Base-by-base conservation (phyloP, 2,329 filamentous ascomycete species). In the Torrubiellomyces zombiae region DNA sequence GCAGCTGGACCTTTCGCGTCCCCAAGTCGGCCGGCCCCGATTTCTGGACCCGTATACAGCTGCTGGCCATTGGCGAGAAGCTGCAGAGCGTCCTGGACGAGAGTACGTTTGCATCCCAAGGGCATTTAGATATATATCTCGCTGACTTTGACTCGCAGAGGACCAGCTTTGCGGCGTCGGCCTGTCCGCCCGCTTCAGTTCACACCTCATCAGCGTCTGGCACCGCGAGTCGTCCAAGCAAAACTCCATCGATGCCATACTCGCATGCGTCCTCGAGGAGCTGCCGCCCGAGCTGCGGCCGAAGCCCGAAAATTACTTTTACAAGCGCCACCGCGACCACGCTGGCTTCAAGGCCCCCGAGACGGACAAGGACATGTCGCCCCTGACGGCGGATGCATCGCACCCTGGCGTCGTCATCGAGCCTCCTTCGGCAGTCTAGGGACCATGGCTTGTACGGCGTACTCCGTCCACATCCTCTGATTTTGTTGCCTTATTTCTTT, bases 1-100 rank as follows among this genome's bases (percentile, higher is more conserved):
- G 86, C 24, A 77, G 78, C 47, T 94, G 82, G 82, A 91, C 82
- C 13, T 92, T 95, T 53, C 74, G 85, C 25, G 75, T 94, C 21
- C 73, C 75, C 34, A 93, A 92, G 58, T 63, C 60, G 32, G 63
- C 67, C 18, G 70, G 69, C 5, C 67, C 71, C 3, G 75, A 75
- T 39, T 77, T 80, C 44, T 94, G 76, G 81, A 83, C 74, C 39
- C 72, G 75, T 45, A 63, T 93, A 32, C 70, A 83, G 55, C 56
- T 86, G 45, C 63, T 89, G 49, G 81, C 81, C 17, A 80, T 89
- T 32, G 81, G 81, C 17, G 81, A 91, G 58, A 66, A 75, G 43
- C 56, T 91, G 33, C 76, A 89, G 54, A 62, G 67, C 35, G 75
- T 68, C 10, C 59, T 91, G 8, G 76, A 78, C 26, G 62, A 67